Conservation (phyloP, 2,329 filamentous ascomycete genomes). For the Triangularia setosa region DNA sequence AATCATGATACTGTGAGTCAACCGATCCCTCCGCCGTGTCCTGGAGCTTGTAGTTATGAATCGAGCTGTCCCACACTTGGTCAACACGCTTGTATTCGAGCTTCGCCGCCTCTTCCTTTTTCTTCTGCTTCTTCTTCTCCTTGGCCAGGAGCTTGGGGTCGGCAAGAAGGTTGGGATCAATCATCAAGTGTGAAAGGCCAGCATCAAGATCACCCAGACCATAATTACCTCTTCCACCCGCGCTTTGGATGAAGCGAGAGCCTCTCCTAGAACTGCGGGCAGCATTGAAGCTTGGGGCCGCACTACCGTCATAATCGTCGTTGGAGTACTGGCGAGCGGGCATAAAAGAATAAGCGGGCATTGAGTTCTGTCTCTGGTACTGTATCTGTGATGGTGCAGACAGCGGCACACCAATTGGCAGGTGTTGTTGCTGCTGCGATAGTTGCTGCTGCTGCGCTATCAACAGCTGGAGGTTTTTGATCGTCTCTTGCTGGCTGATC, state of each 20-base stretch:
- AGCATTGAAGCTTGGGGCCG: constrained; percentile 3
- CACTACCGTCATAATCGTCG: not conserved
- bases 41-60: constrained; percentile 52
- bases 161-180: constrained; percentile 17
- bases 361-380: constrained; percentile 2
- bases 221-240: not conserved
- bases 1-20: constrained; percentile 66
- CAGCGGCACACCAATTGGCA: not conserved
- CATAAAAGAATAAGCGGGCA: not conserved
- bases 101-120: constrained; percentile 23
- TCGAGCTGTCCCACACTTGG: constrained; percentile 48
- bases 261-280: constrained; percentile 15
- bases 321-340: constrained; percentile 9
- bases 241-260: constrained; percentile 5
- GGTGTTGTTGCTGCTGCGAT: constrained; percentile 12
- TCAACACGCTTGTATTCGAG: constrained; percentile 51
- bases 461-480: constrained; percentile 30
- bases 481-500: constrained; percentile 25
- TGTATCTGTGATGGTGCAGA: constrained; percentile 10
- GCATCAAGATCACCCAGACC: constrained; percentile 1
- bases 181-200: not conserved
- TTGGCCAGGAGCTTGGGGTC: constrained; percentile 13
- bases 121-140: constrained; percentile 18
- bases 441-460: constrained; percentile 20
- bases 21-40: constrained; percentile 45